Base-by-base conservation (phyloP, 2,329 filamentous ascomycete species). In the Rhinocladiella similis region DNA sequence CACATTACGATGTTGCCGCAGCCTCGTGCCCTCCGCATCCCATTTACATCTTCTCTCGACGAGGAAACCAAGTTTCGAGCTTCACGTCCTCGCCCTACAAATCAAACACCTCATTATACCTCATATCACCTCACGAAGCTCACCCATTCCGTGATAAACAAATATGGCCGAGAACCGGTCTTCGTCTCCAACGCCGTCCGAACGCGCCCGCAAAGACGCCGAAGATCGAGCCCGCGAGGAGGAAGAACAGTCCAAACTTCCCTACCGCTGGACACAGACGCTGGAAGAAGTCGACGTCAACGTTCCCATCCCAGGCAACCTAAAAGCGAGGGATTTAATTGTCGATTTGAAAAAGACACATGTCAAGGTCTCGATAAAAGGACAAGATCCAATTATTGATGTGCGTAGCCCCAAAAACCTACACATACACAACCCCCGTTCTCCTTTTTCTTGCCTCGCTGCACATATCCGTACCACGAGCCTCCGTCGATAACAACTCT, bases 231-330 rank as follows among this genome's bases (percentile, higher is more conserved):
- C 85, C 60, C 86, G 87, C 71, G 91, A 99, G 77, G 80, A 83
- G 54, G 88, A 87, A 67, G 94, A 99, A 77, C 94, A 99, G 79
- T 88, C 86, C 41, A 84, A 87, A 20, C 86, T 99, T 41, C 94
- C 94, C 1, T 99, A 99, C 85, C 94, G 95, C 77, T 99, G 94
- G 94, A 89, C 83, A 10, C 94, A 99, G 77, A 92, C 89, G 20
- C 96, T 99, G 71, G 82, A 81, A 65, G 94, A 97, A 70, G 77
- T 97, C 59, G 90, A 96, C 70, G 77, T 97, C 67, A 87, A 82
- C 49, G 82, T 95, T 57, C 78, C 83, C 25, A 85, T 99, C 1
- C 88, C 93, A 0, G 88, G 82, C 20, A 96, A 92, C 73, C 78
- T 93, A 65, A 95, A 95, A 75, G 90, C 86, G 38, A 84, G 83